Percentiles rank a stretch among this genome's conserved stretches.
These are phyloP conservation scores for Backusella sp. DNA, from an alignment of 192 early-diverging fungal genomes.

Conservation along the genomic window DNA sequence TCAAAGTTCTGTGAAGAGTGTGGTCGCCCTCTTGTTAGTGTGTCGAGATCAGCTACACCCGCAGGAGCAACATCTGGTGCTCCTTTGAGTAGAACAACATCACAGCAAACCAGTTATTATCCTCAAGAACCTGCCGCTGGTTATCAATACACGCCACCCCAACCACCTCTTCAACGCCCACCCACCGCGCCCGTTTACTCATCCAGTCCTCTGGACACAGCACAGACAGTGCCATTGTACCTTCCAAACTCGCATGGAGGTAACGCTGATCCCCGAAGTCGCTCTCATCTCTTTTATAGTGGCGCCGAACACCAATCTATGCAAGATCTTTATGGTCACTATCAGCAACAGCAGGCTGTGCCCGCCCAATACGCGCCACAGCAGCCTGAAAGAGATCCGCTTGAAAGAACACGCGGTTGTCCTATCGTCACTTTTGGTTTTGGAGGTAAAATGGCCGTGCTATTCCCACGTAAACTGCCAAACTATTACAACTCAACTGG, in stretches of 20 bases:
- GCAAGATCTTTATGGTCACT: constrained; percentile 5
- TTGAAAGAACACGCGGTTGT: constrained; percentile 46
- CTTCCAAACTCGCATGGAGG: background rate
- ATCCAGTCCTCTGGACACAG: background rate
- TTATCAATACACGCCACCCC: background rate
- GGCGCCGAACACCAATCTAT: constrained; percentile 12
- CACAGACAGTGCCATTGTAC: background rate
- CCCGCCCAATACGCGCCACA: background rate
- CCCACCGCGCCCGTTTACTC: constrained; percentile 14
- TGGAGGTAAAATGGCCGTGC: constrained; percentile 66
- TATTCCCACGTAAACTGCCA: constrained; percentile 61
- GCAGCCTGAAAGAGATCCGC: constrained; percentile 28
- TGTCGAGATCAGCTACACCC: constrained; percentile 38
- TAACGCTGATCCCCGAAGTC: background rate
- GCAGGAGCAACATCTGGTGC: constrained; percentile 7
- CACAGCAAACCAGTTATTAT: constrained; percentile 1
- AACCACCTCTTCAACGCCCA: constrained; percentile 6
- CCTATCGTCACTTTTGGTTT: constrained; percentile 75
- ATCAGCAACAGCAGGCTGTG: background rate
- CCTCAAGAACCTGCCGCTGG: background rate
- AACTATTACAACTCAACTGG: constrained; percentile 39
- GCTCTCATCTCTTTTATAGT: constrained; percentile 7
- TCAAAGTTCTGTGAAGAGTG: constrained; percentile 58
- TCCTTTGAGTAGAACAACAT: background rate
- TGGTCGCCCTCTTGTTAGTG: constrained; percentile 38